Evolutionary conservation across 371 early-diverging fungal genomes (phyloP).

Genomic region (Saksenaea oblongispora): DNA sequence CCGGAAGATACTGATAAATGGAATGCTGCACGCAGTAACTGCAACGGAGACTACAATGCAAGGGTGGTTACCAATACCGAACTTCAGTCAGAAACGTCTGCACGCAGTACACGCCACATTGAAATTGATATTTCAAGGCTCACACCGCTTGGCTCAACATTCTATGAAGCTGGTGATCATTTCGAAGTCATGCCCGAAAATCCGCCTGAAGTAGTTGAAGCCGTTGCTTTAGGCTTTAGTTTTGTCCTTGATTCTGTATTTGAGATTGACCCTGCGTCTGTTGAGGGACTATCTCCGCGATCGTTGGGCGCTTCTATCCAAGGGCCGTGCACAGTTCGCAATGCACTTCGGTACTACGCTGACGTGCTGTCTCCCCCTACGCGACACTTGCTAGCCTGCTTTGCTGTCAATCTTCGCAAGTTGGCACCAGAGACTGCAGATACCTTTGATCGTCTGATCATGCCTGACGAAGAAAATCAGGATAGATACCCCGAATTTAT

Average conservation of each 20-base stretch:
- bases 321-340: slow-evolving; percentile 50
- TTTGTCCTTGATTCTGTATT: slow-evolving; percentile 58
- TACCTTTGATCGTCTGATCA: slow-evolving; percentile 29
- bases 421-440: slow-evolving; percentile 38
- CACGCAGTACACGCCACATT: slow-evolving; percentile 50
- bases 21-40: slow-evolving; percentile 26
- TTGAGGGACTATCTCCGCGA: slow-evolving; percentile 43
- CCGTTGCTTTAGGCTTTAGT: slow-evolving; percentile 47
- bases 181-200: slow-evolving; percentile 58
- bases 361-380: slow-evolving; percentile 50
- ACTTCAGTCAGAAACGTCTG: slow-evolving; percentile 35
- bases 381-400: slow-evolving; percentile 42
- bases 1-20: slow-evolving; percentile 32
- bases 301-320: slow-evolving; percentile 49
- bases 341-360: slow-evolving; percentile 52
- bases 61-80: slow-evolving; percentile 29
- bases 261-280: slow-evolving; percentile 37
- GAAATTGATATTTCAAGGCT: slow-evolving; percentile 42
- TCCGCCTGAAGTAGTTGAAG: slow-evolving; percentile 33
- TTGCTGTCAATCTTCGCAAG: slow-evolving; percentile 41
- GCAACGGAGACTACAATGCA: slow-evolving; percentile 33
- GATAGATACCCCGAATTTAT: slow-evolving; percentile 46
- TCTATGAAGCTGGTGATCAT: slow-evolving; percentile 58
- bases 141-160: slow-evolving; percentile 17
- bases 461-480: slow-evolving; percentile 35